phyloP scores from a whole-genome alignment of 2,329 filamentous ascomycete genomes.

The Nannizziopsis arthrosporioides region DNA sequence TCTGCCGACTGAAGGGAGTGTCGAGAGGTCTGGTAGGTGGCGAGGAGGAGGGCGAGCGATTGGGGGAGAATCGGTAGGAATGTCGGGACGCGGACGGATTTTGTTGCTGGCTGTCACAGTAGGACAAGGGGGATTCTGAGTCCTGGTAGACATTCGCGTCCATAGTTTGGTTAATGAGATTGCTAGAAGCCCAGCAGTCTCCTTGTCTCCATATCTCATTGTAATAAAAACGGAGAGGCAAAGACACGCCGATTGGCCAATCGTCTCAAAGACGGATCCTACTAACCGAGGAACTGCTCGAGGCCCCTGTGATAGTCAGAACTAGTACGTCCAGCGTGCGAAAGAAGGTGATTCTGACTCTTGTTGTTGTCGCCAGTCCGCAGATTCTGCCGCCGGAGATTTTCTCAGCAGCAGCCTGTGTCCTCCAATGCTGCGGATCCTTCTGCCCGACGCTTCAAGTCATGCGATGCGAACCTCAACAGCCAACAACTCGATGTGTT shows the following conservation, averaged over 20 bases:
- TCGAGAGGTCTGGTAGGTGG: constrained; percentile 13
- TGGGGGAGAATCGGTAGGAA: constrained; percentile 8
- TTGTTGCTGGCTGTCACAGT: constrained; percentile 2
- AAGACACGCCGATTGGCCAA: constrained; percentile 8
- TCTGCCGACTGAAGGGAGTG: constrained; percentile 20
- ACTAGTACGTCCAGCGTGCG: too few species aligned
- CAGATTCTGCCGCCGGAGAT: too few species aligned
- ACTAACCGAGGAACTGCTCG: constrained; percentile 6
- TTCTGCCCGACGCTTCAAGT: too few species aligned
- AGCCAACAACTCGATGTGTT: too few species aligned
- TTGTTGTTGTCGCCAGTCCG: too few species aligned
- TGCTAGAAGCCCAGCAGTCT: background rate
- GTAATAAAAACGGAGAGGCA: background rate
- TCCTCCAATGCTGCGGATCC: too few species aligned
- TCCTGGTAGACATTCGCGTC: background rate
- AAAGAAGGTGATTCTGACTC: too few species aligned
- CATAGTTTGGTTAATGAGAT: constrained; percentile 11
- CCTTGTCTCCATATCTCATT: constrained; percentile 10
- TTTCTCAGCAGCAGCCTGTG: too few species aligned
- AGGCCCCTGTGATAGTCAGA: too few species aligned
- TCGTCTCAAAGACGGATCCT: background rate
- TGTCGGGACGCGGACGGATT: constrained; percentile 5
- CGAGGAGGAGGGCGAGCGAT: constrained; percentile 13
- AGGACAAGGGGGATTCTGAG: constrained; percentile 5
- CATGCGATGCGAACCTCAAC: too few species aligned